Conservation (phyloP, 2,329 filamentous ascomycete genomes). For the Arthrobotrys entomopaga region DNA sequence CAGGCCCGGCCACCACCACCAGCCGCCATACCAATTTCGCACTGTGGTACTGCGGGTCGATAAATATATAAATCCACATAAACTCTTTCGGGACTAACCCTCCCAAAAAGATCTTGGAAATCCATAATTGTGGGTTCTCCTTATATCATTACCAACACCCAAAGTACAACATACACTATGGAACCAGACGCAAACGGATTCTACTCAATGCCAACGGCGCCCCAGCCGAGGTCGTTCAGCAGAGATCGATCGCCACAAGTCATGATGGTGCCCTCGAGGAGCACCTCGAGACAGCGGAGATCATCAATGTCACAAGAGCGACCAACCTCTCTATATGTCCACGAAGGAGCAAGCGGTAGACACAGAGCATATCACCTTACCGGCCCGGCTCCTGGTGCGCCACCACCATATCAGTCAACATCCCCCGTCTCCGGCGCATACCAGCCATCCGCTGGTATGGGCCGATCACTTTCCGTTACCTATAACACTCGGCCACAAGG, state of each 20-base stretch:
- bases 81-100: constrained; percentile 10
- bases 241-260: constrained; percentile 50
- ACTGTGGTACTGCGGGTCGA: constrained; percentile 13
- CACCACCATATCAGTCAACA: constrained; percentile 21
- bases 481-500: constrained; percentile 29
- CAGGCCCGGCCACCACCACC: constrained; percentile 11
- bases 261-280: constrained; percentile 47
- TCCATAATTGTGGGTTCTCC: background rate
- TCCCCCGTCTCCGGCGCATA: constrained; percentile 35
- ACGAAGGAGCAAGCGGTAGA: constrained; percentile 45
- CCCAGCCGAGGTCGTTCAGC: constrained; percentile 39
- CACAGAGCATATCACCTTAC: constrained; percentile 52
- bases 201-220: constrained; percentile 50
- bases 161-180: constrained; percentile 19
- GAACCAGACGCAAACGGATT: constrained; percentile 54
- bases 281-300: constrained; percentile 43
- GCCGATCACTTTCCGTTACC: constrained; percentile 46
- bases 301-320: constrained; percentile 49
- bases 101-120: constrained; percentile 20
- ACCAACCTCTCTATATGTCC: constrained; percentile 51
- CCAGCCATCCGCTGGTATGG: constrained; percentile 32
- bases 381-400: constrained; percentile 44
- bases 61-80: constrained; percentile 24
- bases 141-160: constrained; percentile 28
- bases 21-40: constrained; percentile 10